These are phyloP conservation scores for Beverwykella pulmonaria DNA, from an alignment of 495 filamentous ascomycete genomes.

Conservation along the genomic window DNA sequence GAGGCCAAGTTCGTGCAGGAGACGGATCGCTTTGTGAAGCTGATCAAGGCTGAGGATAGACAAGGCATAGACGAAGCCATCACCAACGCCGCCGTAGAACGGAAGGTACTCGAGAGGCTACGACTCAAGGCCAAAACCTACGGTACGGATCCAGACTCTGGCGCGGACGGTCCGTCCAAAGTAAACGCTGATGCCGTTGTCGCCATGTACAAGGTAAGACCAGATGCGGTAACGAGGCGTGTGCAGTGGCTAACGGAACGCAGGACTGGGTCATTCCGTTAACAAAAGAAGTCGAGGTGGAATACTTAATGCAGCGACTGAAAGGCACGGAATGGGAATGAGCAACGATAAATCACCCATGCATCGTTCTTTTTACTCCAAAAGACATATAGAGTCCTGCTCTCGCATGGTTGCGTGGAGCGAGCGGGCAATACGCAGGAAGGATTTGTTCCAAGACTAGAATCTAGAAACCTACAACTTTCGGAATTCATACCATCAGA, in stretches of 20 bases:
- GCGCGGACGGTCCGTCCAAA: slow-evolving; percentile 62
- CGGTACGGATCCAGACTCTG: slow-evolving; percentile 81
- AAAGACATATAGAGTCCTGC: not conserved
- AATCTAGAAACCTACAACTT: not conserved
- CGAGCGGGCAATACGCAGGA: not conserved
- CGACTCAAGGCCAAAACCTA: slow-evolving; percentile 93
- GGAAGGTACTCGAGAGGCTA: slow-evolving; percentile 85
- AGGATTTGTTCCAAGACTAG: not conserved
- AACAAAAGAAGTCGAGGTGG: slow-evolving; percentile 96
- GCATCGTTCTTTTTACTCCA: not conserved
- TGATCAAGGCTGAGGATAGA: slow-evolving; percentile 80
- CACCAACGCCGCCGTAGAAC: slow-evolving; percentile 85
- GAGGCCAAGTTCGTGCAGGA: slow-evolving; percentile 96
- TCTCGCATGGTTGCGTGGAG: not conserved
- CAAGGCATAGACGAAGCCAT: slow-evolving; percentile 84
- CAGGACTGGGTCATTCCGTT: slow-evolving; percentile 90
- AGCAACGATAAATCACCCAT: not conserved
- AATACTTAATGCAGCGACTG: slow-evolving; percentile 94
- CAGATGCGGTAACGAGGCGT: not conserved
- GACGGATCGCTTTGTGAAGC: slow-evolving; percentile 70
- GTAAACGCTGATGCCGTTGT: slow-evolving; percentile 93
- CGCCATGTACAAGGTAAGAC: slow-evolving; percentile 79
- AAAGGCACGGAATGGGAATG: slow-evolving; percentile 67
- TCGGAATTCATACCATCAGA: not conserved
- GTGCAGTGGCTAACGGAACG: not conserved